These are phyloP conservation scores for Colletotrichum lini DNA, from an alignment of 2,329 filamentous ascomycete species.

Conservation along the genomic window DNA sequence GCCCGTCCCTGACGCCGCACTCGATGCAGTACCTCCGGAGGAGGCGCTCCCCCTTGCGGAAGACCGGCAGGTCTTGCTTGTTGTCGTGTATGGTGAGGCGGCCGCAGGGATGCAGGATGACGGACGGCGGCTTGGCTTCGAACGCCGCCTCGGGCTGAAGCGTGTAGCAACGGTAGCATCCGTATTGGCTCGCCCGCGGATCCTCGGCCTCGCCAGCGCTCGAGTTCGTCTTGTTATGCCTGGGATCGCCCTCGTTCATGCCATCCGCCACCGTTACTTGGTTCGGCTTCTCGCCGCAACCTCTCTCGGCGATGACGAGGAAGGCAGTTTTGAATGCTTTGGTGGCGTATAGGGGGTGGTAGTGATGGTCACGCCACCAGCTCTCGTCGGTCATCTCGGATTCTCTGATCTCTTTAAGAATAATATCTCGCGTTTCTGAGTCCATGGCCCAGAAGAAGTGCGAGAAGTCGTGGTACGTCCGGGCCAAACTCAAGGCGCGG, in stretches of 20 bases:
- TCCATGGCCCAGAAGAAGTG: slow-evolving; percentile 3
- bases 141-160: slow-evolving; percentile 35
- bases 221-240: no score
- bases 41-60: slow-evolving; percentile 43
- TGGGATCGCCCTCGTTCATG: neutral
- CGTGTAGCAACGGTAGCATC: slow-evolving; percentile 42
- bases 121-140: neutral
- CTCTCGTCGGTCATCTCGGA: neutral
- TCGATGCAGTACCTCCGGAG: slow-evolving; percentile 59
- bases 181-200: neutral
- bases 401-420: neutral
- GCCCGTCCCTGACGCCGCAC: slow-evolving; percentile 56
- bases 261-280: neutral
- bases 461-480: slow-evolving; percentile 4
- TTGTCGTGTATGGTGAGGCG: neutral
- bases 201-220: neutral
- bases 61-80: neutral
- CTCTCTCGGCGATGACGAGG: neutral
- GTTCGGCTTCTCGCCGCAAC: no score
- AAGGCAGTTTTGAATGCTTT: slow-evolving; percentile 11
- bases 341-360: neutral
- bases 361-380: neutral
- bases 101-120: neutral
- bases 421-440: rapidly evolving
- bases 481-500: neutral